Evolutionary conservation across 2,329 filamentous ascomycete species (phyloP), one percentile per base, ranked within the genome.

Genomic region (Exophiala sideris): DNA sequence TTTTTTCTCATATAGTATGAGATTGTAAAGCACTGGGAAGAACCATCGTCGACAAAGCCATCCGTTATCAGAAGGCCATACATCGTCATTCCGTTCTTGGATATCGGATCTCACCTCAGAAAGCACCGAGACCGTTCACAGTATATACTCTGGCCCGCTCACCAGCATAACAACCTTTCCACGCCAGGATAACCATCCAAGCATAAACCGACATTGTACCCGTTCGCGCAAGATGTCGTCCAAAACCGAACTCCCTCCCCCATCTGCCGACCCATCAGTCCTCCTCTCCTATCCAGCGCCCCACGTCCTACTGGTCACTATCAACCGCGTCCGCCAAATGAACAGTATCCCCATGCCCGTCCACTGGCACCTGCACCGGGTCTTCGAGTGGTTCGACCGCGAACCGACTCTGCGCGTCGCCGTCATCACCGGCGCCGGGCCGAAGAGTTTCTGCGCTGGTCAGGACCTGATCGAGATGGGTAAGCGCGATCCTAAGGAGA

Each of bases 251-350:
- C 16, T 57, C 16, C 53, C 59, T 3, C 33, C 53, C 3, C 56
- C 59, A 7, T 40, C 59, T 7, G 24, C 42, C 16, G 45, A 62
- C 51, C 40, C 48, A 16, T 58, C 56, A 3, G 41, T 61, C 12
- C 32, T 52, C 18, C 56, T 76, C 52, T 63, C 66, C 47, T 73
- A 75, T 68, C 78, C 78, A 61, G 60, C 69, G 55, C 65, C 71
- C 38, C 67, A 72, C 60, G 66, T 78, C 67, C 66, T 79, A 55
- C 69, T 80, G 52, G 71, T 80, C 54, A 74, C 76, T 42, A 70
- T 77, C 55, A 73, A 72, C 57, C 70, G 75, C 9, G 69, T 71
- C 8, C 65, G 68, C 41, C 65, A 69, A 11, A 69, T 76, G 52
- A 77, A 77, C 64, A 73, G 72, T 61, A 75, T 77, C 62, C 71